These are phyloP conservation scores for Fusarium zealandicum DNA, from an alignment of 2,329 filamentous ascomycete species.

Conservation along the genomic window DNA sequence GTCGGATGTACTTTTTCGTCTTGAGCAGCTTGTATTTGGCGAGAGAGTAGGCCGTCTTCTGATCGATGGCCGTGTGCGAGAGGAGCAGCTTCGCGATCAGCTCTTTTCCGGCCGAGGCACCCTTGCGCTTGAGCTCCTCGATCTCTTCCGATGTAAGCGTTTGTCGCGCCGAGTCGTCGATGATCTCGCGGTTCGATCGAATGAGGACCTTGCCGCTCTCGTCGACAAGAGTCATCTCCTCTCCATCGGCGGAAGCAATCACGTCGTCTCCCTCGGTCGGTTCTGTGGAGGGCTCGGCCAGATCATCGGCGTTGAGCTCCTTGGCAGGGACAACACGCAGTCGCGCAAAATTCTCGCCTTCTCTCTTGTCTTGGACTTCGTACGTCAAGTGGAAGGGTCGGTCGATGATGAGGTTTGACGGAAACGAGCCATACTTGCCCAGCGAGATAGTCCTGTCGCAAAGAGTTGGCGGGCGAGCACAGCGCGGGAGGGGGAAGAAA, in stretches of 20 bases:
- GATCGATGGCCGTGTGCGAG: slow-evolving; percentile 86
- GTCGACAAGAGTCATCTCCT: slow-evolving; percentile 53
- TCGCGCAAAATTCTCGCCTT: slow-evolving; percentile 69
- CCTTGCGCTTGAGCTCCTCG: slow-evolving; percentile 76
- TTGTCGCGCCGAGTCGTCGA: slow-evolving; percentile 73
- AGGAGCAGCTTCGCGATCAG: slow-evolving; percentile 92
- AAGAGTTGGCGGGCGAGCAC: slow-evolving; percentile 31
- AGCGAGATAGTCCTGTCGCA: slow-evolving; percentile 77
- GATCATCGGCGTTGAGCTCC: slow-evolving; percentile 84
- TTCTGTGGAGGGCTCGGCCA: slow-evolving; percentile 55
- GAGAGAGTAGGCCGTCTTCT: slow-evolving; percentile 92
- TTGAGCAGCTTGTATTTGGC: slow-evolving; percentile 97
- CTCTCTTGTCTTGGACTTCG: slow-evolving; percentile 78
- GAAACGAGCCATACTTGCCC: slow-evolving; percentile 92
- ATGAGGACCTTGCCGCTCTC: slow-evolving; percentile 56
- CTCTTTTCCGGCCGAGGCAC: slow-evolving; percentile 81
- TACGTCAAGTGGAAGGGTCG: slow-evolving; percentile 92
- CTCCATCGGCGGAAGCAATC: slow-evolving; percentile 48
- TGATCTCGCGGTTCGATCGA: slow-evolving; percentile 64
- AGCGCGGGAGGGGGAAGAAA: slow-evolving; percentile 8
- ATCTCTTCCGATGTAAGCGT: slow-evolving; percentile 79
- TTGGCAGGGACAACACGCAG: slow-evolving; percentile 80
- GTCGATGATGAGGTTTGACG: slow-evolving; percentile 87
- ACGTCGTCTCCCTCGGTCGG: slow-evolving; percentile 55
- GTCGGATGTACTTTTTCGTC: slow-evolving; percentile 88